Conservation (phyloP, 2,329 filamentous ascomycete species). For the Ophiocordyceps camponoti-floridani region DNA sequence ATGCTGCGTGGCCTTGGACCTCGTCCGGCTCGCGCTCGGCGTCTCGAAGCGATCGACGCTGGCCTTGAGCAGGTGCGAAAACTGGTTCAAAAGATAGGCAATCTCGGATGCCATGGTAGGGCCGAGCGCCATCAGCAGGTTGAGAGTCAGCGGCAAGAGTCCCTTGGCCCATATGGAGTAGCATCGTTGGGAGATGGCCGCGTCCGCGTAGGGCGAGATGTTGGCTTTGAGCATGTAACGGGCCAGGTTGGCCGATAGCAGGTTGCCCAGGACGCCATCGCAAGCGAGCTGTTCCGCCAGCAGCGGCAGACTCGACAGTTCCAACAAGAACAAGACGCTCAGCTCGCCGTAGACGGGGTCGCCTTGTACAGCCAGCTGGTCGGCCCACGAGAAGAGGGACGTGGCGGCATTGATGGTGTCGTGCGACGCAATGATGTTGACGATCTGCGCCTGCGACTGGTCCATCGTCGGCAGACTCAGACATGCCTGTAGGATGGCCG, state of each 20-base stretch:
- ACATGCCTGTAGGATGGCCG: conserved; percentile 72
- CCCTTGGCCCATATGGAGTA: conserved; percentile 85
- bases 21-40: conserved; percentile 33
- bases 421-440: conserved; percentile 51
- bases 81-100: conserved; percentile 74
- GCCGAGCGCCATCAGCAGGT: conserved; percentile 69
- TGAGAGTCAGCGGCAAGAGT: conserved; percentile 71
- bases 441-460: conserved; percentile 50
- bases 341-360: conserved; percentile 90
- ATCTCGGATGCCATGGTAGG: conserved; percentile 71
- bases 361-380: conserved; percentile 56
- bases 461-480: conserved; percentile 62
- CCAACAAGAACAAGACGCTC: conserved; percentile 73
- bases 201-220: conserved; percentile 64
- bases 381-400: conserved; percentile 85
- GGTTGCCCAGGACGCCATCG: conserved; percentile 63
- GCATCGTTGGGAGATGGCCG: conserved; percentile 48
- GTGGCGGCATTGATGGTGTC: conserved; percentile 65
- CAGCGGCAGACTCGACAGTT: conserved; percentile 62
- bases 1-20: conserved; percentile 28
- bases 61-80: conserved; percentile 57
- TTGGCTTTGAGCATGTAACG: conserved; percentile 54
- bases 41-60: conserved; percentile 57
- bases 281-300: conserved; percentile 83
- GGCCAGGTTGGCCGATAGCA: conserved; percentile 64